phyloP scores from a whole-genome alignment of 2,329 filamentous ascomycete species.

The Aspergillus cejpii region DNA sequence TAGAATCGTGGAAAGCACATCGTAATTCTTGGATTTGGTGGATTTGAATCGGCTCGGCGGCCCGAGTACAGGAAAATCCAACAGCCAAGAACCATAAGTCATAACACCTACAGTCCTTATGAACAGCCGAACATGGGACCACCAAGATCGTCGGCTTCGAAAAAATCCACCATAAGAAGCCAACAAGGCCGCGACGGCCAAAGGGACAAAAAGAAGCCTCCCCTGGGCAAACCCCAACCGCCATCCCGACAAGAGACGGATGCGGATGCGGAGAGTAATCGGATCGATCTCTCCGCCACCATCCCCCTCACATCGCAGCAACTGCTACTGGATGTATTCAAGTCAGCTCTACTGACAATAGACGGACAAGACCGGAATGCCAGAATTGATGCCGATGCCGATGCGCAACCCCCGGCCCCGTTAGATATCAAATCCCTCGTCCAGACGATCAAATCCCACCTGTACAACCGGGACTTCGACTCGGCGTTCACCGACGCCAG shows the following conservation, averaged over 20 bases:
- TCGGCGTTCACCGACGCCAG: constrained; percentile 62
- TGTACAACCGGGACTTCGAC: constrained; percentile 80
- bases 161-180: constrained; percentile 3
- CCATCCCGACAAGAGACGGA: constrained; percentile 1
- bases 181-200: constrained; percentile 2
- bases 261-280: constrained; percentile 5
- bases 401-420: constrained; percentile 5
- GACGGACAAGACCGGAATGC: constrained; percentile 1
- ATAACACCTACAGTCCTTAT: neutral
- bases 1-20: neutral
- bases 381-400: neutral
- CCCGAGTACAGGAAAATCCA: neutral
- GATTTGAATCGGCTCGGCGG: neutral
- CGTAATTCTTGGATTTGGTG: neutral
- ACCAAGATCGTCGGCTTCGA: constrained; percentile 2
- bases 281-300: constrained; percentile 21
- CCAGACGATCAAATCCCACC: constrained; percentile 75
- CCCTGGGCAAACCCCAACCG: constrained; percentile 4
- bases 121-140: constrained; percentile 12
- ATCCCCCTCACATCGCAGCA: constrained; percentile 57
- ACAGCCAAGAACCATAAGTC: neutral
- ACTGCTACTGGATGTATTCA: constrained; percentile 66
- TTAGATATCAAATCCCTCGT: constrained; percentile 49
- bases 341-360: constrained; percentile 52
- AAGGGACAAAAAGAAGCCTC: constrained; percentile 11